Evolutionary conservation across 1,139 yeast species (phyloP), one percentile per base, ranked within the genome.

Genomic region (Kazachstania sp.): DNA sequence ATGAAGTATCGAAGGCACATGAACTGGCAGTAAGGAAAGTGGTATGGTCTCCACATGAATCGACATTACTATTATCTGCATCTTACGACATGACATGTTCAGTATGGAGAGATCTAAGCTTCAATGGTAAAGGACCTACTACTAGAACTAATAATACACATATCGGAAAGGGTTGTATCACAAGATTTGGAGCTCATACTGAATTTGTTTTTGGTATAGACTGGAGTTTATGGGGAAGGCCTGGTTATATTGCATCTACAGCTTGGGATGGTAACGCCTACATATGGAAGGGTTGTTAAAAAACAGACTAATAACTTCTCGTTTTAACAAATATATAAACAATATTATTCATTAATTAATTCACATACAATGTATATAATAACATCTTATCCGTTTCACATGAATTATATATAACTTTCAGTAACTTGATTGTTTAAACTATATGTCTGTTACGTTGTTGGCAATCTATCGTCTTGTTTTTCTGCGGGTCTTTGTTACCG

Each of bases 211-310:
- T 86, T 54, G 97, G 95, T n/a, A 83, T 92, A 53, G 97, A 92
- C 66, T 92, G 95, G 83, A 83, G 95, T 56, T 68, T 92, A 47
- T 92, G 97, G 97, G 97, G 97, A 9, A 81, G 83, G 54, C 95
- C 94, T 3, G 97, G 97, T 1, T 90, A 95, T 87, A 90, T 84
- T 18, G 95, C 95, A 9, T 81, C 95, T 23, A 83, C 92, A 0
- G 96, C 96, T 1, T 92, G 97, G 96, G 98, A 92, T 68, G 95
- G 92, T 60, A 87, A 86, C 84, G 83, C 88, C 11, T 81, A 83
- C 60, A 75, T 92, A n/a, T 92, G 95, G 95, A 88, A 85, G 58
- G 74, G 81, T 4, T 75, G 16, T 23, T 39, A 30, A 15, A 13
- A 18, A 23, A 23, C 28, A 23, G 8, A 23, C 28, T 9, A 23